Evolutionary conservation across 805 yeast genomes (phyloP).

Genomic region (Limtongia smithiae): DNA sequence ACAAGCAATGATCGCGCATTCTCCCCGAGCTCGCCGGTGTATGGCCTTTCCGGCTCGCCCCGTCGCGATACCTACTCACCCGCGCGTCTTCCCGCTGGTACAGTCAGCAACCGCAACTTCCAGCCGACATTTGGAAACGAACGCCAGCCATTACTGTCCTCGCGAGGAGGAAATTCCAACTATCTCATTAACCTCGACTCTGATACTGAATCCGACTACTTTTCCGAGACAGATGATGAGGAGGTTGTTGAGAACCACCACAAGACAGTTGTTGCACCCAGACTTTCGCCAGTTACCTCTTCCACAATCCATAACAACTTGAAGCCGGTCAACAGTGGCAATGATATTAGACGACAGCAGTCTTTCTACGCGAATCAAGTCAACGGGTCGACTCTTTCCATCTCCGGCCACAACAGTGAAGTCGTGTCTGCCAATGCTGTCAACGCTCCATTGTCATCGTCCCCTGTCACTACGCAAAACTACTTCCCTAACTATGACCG

Average conservation of each 20-base stretch:
- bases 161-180: background rate
- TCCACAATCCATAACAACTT: background rate
- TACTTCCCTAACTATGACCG: conserved; percentile 22
- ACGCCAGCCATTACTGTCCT: conserved; percentile 22
- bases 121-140: conserved; percentile 24
- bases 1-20: conserved; percentile 3
- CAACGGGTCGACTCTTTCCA: conserved; percentile 16
- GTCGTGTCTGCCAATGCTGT: conserved; percentile 24
- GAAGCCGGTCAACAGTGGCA: background rate
- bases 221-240: conserved; percentile 16
- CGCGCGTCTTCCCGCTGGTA: conserved; percentile 13
- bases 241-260: conserved; percentile 26
- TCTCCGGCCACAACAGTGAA: conserved; percentile 24
- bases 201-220: conserved; percentile 20
- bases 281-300: conserved; percentile 9
- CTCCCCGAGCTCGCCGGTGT: conserved; percentile 9
- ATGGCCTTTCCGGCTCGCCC: conserved; percentile 13
- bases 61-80: conserved; percentile 21
- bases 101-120: conserved; percentile 6
- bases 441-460: conserved; percentile 25
- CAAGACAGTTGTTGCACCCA: conserved; percentile 22
- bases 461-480: conserved; percentile 2
- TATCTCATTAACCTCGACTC: conserved; percentile 14
- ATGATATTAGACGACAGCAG: conserved; percentile 14
- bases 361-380: conserved; percentile 11